Evolutionary conservation across 1,139 yeast genomes (phyloP).

Genomic region (Ogataea hybrid): DNA sequence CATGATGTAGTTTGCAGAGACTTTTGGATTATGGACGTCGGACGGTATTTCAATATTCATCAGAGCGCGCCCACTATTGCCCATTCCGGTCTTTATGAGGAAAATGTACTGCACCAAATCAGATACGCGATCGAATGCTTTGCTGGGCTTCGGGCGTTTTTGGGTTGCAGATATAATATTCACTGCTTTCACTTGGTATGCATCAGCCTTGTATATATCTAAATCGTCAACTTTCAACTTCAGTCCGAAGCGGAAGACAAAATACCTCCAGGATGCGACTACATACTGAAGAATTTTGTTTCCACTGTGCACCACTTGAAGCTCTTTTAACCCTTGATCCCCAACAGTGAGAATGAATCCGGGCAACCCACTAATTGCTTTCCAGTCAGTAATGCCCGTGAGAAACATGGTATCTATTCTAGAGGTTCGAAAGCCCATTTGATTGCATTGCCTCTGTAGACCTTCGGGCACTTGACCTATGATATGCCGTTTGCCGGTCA

Average conservation of each 20-base stretch:
- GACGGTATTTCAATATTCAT: slow-evolving; percentile 26
- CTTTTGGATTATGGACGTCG: slow-evolving; percentile 21
- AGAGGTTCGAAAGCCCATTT: slow-evolving; percentile 49
- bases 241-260: slow-evolving; percentile 82
- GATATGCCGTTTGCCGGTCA: slow-evolving; percentile 58
- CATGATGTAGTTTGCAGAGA: slow-evolving; percentile 59
- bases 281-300: slow-evolving; percentile 48
- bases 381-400: slow-evolving; percentile 76
- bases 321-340: slow-evolving; percentile 64
- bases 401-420: slow-evolving; percentile 66
- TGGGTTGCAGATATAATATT: slow-evolving; percentile 29
- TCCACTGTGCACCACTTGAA: slow-evolving; percentile 45
- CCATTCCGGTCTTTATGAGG: slow-evolving; percentile 19
- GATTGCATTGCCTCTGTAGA: slow-evolving; percentile 67
- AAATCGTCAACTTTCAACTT: slow-evolving; percentile 43
- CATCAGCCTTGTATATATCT: slow-evolving; percentile 48
- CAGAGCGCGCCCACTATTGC: slow-evolving; percentile 14
- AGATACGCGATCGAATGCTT: slow-evolving; percentile 9
- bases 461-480: slow-evolving; percentile 89
- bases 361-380: slow-evolving; percentile 81
- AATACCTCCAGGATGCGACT: slow-evolving; percentile 80
- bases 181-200: slow-evolving; percentile 53
- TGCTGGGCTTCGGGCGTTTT: neutral
- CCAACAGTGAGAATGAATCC: slow-evolving; percentile 84
- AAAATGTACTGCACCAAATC: slow-evolving; percentile 23